Percentiles rank a stretch among this genome's conserved stretches.
These are phyloP conservation scores for Fusarium aywerte DNA, from an alignment of 2,329 filamentous ascomycete species.

Conservation along the genomic window DNA sequence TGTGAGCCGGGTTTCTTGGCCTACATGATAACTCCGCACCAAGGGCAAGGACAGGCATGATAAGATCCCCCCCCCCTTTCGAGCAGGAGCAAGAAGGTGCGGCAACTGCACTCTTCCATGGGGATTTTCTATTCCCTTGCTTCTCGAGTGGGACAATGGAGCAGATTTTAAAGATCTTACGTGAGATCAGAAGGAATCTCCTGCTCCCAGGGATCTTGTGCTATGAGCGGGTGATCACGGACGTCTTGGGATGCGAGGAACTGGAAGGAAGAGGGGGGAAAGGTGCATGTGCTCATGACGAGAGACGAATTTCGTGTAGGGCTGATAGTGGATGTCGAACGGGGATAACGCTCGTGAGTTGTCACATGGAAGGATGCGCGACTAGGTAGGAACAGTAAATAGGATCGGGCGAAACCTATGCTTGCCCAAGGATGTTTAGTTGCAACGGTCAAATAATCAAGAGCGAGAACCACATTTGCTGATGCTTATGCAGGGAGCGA, in stretches of 20 bases:
- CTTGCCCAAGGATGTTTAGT: neutral
- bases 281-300: conserved; percentile 4
- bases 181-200: conserved; percentile 37
- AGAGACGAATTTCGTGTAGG: conserved; percentile 15
- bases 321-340: conserved; percentile 22
- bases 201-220: conserved; percentile 3
- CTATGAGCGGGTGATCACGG: conserved; percentile 37
- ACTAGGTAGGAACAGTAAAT: conserved; percentile 9
- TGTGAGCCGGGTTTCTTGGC: conserved; percentile 26
- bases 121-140: neutral
- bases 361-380: neutral
- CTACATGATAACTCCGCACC: conserved; percentile 3
- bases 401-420: conserved; percentile 3
- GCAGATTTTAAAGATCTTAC: conserved; percentile 43
- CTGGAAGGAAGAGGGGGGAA: neutral
- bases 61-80: neutral
- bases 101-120: conserved; percentile 16
- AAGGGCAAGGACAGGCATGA: neutral
- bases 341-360: neutral
- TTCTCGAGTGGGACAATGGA: neutral
- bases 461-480: neutral
- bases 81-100: conserved; percentile 3
- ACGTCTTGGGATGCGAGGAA: neutral
- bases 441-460: conserved; percentile 6
- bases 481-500: conserved; percentile 2